Conservation (phyloP, 805 yeast genomes). For the Monosporozyma aerobia region DNA sequence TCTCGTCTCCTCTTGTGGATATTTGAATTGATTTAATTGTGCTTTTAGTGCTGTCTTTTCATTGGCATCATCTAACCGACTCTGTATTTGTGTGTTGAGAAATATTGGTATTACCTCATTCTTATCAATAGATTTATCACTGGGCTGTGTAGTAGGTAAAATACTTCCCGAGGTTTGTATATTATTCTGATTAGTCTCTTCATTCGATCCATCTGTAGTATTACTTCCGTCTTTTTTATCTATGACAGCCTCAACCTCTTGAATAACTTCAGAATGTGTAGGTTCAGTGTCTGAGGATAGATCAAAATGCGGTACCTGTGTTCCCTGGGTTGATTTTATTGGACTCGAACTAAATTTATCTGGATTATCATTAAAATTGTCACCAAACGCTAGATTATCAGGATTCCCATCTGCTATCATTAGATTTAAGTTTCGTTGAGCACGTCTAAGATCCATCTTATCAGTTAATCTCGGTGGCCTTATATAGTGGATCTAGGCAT, state of each 20-base stretch:
- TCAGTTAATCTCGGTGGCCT: neutral
- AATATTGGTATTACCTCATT: constrained; percentile 7
- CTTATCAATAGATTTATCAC: neutral
- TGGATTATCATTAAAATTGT: neutral
- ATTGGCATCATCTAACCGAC: constrained; percentile 23
- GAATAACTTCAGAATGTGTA: neutral
- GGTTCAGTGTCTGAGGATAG: constrained; percentile 1
- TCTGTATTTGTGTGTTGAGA: constrained; percentile 27
- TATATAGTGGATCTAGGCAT: neutral
- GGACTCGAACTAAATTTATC: neutral
- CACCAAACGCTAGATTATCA: neutral
- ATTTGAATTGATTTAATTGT: constrained; percentile 17
- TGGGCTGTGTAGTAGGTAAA: neutral
- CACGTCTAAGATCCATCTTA: constrained; percentile 21
- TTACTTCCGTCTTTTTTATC: neutral
- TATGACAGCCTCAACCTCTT: neutral
- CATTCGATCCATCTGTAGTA: neutral
- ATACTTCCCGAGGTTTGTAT: neutral
- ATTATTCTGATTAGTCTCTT: neutral
- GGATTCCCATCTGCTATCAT: constrained; percentile 6
- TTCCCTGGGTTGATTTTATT: neutral
- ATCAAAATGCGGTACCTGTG: constrained; percentile 2
- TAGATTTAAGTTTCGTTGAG: constrained; percentile 19
- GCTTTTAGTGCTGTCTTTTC: constrained; percentile 10
- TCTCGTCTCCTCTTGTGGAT: constrained; percentile 3